These are phyloP conservation scores for Paracamarosporium sp. DNA, from an alignment of 2,329 filamentous ascomycete species.

Conservation along the genomic window DNA sequence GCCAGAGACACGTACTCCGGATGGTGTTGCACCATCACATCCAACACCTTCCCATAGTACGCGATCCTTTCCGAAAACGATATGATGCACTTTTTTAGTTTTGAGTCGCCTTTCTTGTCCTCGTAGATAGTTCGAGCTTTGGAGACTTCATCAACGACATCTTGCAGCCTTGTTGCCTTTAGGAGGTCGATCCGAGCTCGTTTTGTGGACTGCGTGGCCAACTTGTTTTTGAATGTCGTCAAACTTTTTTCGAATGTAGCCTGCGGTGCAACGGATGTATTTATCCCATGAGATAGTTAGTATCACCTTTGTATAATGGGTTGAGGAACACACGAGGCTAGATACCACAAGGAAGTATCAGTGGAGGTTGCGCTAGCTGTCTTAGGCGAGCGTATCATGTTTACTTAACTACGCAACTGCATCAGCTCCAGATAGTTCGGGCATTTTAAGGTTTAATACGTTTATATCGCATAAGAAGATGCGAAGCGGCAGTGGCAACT, in stretches of 20 bases:
- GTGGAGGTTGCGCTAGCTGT: neutral
- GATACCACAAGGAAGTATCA: slow-evolving; percentile 2
- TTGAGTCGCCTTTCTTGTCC: slow-evolving; percentile 4
- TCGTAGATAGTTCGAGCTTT: slow-evolving; percentile 11
- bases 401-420: too few species aligned
- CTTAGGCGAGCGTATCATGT: too few species aligned
- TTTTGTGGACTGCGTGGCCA: slow-evolving; percentile 11
- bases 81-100: slow-evolving; percentile 1
- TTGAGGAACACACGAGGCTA: neutral
- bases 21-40: slow-evolving; percentile 35
- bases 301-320: neutral
- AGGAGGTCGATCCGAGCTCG: neutral
- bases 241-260: slow-evolving; percentile 12
- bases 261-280: neutral
- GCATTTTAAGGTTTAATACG: too few species aligned
- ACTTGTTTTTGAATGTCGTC: slow-evolving; percentile 7
- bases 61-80: slow-evolving; percentile 15
- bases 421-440: too few species aligned
- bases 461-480: neutral
- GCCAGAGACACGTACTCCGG: slow-evolving; percentile 37
- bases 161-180: slow-evolving; percentile 13
- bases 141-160: slow-evolving; percentile 12
- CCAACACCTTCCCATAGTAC: slow-evolving; percentile 28
- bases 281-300: neutral
- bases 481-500: neutral